These are phyloP conservation scores for Hypomyces rosellus DNA, from an alignment of 2,329 filamentous ascomycete genomes.

Conservation along the genomic window DNA sequence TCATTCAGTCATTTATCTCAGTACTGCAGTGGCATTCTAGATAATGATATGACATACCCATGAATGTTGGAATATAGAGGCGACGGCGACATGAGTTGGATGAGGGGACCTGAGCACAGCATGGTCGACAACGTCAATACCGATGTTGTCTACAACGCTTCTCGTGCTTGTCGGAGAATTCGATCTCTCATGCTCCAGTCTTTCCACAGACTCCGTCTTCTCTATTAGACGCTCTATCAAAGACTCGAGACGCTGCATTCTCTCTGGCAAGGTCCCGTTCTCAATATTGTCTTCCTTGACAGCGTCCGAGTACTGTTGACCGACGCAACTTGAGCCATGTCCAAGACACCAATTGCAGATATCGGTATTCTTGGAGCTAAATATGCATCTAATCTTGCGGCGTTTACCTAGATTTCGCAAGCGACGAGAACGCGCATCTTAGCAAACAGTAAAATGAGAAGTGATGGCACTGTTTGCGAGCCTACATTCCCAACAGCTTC, in stretches of 20 bases:
- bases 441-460: neutral
- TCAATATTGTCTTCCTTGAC: neutral
- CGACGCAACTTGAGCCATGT: slow-evolving; percentile 1
- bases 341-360: slow-evolving; percentile 5
- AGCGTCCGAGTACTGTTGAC: slow-evolving; percentile 6
- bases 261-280: neutral
- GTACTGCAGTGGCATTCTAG: neutral
- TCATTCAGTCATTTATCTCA: neutral
- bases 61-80: slow-evolving; percentile 6
- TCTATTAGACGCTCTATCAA: slow-evolving; percentile 3
- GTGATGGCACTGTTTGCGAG: neutral
- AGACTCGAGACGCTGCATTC: slow-evolving; percentile 3
- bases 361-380: neutral
- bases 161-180: neutral
- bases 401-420: slow-evolving; percentile 3
- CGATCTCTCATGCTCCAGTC: neutral
- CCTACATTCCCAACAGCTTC: slow-evolving; percentile 12
- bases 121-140: slow-evolving; percentile 5
- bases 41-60: neutral
- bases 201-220: neutral
- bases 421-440: neutral
- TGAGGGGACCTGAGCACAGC: neutral
- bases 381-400: slow-evolving; percentile 9
- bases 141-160: neutral
- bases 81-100: neutral